Conservation (phyloP, 140 eudicot genomes). For the Cichorium intybus region DNA sequence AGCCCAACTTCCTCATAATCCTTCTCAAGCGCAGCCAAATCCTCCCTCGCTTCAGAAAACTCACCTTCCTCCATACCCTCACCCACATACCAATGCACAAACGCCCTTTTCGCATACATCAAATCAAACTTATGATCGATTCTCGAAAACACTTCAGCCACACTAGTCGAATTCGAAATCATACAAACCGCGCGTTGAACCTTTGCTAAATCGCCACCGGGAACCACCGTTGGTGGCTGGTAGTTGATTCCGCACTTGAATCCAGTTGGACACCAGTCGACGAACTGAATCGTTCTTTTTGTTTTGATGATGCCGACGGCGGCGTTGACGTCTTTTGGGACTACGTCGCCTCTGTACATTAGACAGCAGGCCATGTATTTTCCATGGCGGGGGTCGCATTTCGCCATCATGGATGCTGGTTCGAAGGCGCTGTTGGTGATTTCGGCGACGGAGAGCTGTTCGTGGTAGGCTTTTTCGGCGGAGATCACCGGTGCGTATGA, state of each 20-base stretch:
- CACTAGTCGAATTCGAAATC: constrained; percentile 80
- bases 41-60: constrained; percentile 82
- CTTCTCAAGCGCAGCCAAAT: constrained; percentile 74
- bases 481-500: constrained; percentile 74
- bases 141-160: constrained; percentile 82
- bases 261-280: constrained; percentile 87
- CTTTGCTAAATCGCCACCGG: constrained; percentile 82
- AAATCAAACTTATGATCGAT: constrained; percentile 75
- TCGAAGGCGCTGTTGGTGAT: constrained; percentile 82
- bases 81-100: constrained; percentile 88
- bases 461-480: constrained; percentile 73
- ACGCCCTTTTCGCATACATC: constrained; percentile 80
- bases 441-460: constrained; percentile 77
- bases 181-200: constrained; percentile 82
- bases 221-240: constrained; percentile 85
- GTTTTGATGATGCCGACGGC: constrained; percentile 80
- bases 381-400: constrained; percentile 78
- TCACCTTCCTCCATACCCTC: constrained; percentile 95
- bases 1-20: constrained; percentile 77
- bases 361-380: constrained; percentile 83
- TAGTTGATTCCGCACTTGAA: constrained; percentile 83
- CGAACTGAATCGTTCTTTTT: constrained; percentile 74
- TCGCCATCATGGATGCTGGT: constrained; percentile 84
- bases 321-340: constrained; percentile 80
- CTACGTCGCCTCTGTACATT: constrained; percentile 86